Conservation (phyloP, 495 filamentous ascomycete species). For the Penicillium cosmopolitanum region DNA sequence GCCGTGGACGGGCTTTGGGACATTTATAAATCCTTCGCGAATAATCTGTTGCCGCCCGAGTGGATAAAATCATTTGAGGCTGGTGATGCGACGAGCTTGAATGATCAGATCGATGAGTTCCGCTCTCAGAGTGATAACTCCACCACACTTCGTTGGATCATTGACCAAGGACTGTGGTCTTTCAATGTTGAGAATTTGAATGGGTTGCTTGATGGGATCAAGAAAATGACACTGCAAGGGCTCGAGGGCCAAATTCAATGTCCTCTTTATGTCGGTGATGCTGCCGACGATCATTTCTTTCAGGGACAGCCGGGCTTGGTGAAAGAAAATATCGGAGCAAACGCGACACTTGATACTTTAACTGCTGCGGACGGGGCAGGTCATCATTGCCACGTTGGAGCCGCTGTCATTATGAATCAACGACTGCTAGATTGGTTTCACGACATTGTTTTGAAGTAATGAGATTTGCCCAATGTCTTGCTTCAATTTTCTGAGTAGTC, state of each 20-base stretch:
- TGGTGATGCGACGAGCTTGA: slow-evolving; percentile 4
- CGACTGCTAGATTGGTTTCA: too few relatives aligned
- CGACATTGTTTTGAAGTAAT: too few relatives aligned
- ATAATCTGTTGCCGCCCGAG: neutral
- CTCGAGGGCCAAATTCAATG: slow-evolving; percentile 30
- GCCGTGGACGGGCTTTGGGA: slow-evolving; percentile 40
- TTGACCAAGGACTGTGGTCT: slow-evolving; percentile 45
- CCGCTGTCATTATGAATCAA: neutral
- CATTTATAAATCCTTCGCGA: neutral
- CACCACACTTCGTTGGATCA: slow-evolving; percentile 30
- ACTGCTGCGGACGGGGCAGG: slow-evolving; percentile 23
- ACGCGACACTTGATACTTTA: slow-evolving; percentile 32
- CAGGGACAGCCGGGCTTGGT: slow-evolving; percentile 36
- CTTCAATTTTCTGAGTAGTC: too few relatives aligned
- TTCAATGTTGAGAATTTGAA: slow-evolving; percentile 39
- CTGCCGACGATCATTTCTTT: slow-evolving; percentile 40
- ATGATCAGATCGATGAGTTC: neutral
- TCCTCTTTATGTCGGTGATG: slow-evolving; percentile 40
- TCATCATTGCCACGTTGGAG: slow-evolving; percentile 31
- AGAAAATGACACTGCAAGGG: slow-evolving; percentile 31
- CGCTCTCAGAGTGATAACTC: neutral
- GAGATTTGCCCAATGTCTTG: too few relatives aligned
- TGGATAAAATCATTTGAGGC: neutral
- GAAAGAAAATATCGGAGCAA: slow-evolving; percentile 33
- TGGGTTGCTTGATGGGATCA: slow-evolving; percentile 26